A percentile compares a stretch with the other conserved stretches of the same genome.
These are phyloP conservation scores for Didymella segeticola DNA, from an alignment of 2,329 filamentous ascomycete species.

Conservation along the genomic window DNA sequence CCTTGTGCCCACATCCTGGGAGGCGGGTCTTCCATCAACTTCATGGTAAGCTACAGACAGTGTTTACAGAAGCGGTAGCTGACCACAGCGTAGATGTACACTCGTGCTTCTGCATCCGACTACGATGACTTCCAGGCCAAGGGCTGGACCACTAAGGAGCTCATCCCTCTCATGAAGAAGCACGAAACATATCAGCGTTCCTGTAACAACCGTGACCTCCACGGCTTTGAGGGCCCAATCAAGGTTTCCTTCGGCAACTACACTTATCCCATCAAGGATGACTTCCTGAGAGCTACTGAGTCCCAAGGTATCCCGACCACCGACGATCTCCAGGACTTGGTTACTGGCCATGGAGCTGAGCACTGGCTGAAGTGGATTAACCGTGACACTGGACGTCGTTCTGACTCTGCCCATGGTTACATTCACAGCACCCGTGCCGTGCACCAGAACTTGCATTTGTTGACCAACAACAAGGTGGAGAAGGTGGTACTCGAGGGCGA, in stretches of 20 bases:
- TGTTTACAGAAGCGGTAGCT: conserved; percentile 1
- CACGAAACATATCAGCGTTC: conserved; percentile 76
- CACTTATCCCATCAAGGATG: conserved; percentile 81
- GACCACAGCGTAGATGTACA: conserved; percentile 66
- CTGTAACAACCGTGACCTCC: conserved; percentile 65
- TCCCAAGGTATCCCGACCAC: conserved; percentile 77
- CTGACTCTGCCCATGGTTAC: conserved; percentile 79
- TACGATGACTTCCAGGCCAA: conserved; percentile 82
- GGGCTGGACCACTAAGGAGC: conserved; percentile 79
- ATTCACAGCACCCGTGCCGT: conserved; percentile 76
- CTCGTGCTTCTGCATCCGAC: conserved; percentile 72
- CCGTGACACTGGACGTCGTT: conserved; percentile 70
- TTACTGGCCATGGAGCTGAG: conserved; percentile 73
- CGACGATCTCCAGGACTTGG: conserved; percentile 77
- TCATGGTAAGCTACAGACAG: conserved; percentile 62
- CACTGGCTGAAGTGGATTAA: conserved; percentile 91
- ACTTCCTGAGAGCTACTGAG: conserved; percentile 76
- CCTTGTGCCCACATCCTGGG: conserved; percentile 76
- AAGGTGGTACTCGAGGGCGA: conserved; percentile 77
- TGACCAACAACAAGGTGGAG: conserved; percentile 78
- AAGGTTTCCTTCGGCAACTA: conserved; percentile 82
- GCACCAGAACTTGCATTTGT: conserved; percentile 73
- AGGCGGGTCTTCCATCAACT: conserved; percentile 77
- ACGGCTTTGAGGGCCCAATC: conserved; percentile 81
- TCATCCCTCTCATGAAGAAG: conserved; percentile 79